Evolutionary conservation across 192 early-diverging fungal species (phyloP), one percentile per base, ranked within the genome.

Genomic region (Backusella westeae): DNA sequence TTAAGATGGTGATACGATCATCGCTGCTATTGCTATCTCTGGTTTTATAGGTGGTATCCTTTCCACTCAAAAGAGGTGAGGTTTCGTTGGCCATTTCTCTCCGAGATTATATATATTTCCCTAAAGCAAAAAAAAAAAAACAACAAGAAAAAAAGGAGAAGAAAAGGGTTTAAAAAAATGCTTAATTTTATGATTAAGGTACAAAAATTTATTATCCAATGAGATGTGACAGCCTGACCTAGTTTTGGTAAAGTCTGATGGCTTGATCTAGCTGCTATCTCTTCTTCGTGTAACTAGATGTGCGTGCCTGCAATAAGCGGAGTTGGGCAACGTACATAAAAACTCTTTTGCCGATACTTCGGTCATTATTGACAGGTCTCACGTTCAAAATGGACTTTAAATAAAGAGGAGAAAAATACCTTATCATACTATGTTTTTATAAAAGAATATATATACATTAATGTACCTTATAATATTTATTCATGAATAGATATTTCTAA

Each of bases 61-160:
- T 26, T 41, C 29, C 38, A 26, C 66, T 65, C 17, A 75, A 41
- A 39, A 75, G 65, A 4, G 74, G 74, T 44, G 65, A 49, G 12
- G 65, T 68, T 68, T 75, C 74, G 15, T 75, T 56, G 34, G n/a
- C 14, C 67, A 69, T 69, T 67, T 69, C 21, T 69, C 36, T 69
- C 36, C 36, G 34, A 23, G 34, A 9, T 68, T 35, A 2, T 68
- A n/a, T 12, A 2, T 68, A n/a, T 12, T 68, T 68, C 6, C 14
- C 26, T 34, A 68, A 39, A 69, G 6, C 5, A 36, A 68, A 38
- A 36, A 3, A 38, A 36, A 3, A 67, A 10, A 67, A n/a, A 67
- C 19, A 38, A 68, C 6, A 6, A 68, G 21, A 69, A 21, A 38
- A 38, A 21, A 69, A 69, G 6, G 17, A 17, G 4, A 38, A 68